Conservation (phyloP, 1,284 basidiomycete genomes). For the Papiliotrema nemorosa region DNA sequence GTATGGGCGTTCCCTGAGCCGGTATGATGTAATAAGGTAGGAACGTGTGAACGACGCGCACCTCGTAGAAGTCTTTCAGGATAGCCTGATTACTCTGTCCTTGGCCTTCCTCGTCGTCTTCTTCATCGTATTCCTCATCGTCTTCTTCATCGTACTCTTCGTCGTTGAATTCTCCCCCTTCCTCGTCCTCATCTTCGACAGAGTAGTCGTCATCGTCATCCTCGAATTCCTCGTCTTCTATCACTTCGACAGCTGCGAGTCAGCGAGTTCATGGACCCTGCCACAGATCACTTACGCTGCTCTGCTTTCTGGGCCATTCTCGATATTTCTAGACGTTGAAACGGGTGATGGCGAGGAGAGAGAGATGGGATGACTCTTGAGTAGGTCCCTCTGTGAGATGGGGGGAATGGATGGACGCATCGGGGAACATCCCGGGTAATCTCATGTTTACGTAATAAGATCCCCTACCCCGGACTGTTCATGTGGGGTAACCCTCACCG, state of each 20-base stretch:
- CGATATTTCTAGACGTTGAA: too few relatives aligned
- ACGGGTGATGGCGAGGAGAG: too few relatives aligned
- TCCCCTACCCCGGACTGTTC: too few relatives aligned
- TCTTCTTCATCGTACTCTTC: constrained; percentile 6
- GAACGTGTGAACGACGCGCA: neutral
- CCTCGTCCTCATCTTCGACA: constrained; percentile 4
- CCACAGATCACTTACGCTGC: neutral
- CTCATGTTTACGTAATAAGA: too few relatives aligned
- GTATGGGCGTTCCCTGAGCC: neutral
- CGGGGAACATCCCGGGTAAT: too few relatives aligned
- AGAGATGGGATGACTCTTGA: too few relatives aligned
- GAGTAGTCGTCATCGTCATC: constrained; percentile 5
- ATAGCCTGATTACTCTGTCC: neutral
- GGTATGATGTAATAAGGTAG: too few relatives aligned
- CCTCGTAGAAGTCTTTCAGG: constrained; percentile 8
- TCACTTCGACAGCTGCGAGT: neutral
- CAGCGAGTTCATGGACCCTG: neutral
- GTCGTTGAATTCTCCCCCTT: neutral
- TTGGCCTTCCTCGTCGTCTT: neutral
- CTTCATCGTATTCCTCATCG: constrained; percentile 6
- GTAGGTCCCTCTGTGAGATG: too few relatives aligned
- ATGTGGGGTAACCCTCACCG: too few relatives aligned
- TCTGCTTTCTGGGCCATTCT: too few relatives aligned
- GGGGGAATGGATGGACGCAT: too few relatives aligned
- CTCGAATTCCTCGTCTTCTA: neutral